Percentiles rank a stretch among this genome's conserved stretches.
phyloP scores from a whole-genome alignment of 2,329 filamentous ascomycete genomes.

The Nectriaceae sp. region DNA sequence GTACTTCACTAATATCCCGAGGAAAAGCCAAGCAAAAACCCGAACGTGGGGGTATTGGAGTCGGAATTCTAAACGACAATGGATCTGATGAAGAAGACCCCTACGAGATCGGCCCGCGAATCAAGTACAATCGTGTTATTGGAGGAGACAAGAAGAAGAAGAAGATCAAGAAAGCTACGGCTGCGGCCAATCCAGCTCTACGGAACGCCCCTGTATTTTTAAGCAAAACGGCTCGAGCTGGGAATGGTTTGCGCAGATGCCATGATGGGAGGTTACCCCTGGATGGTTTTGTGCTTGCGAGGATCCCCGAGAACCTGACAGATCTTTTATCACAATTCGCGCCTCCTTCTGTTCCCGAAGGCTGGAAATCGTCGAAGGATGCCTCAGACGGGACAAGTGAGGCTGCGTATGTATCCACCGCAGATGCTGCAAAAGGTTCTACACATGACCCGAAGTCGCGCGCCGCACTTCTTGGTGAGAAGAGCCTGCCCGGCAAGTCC shows the following conservation, averaged over 20 bases:
- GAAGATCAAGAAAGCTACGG: constrained; percentile 53
- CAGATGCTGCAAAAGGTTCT: constrained; percentile 77
- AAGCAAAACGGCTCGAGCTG: constrained; percentile 52
- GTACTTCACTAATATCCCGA: constrained; percentile 20
- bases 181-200: constrained; percentile 63
- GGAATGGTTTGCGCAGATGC: constrained; percentile 58
- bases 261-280: constrained; percentile 81
- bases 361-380: constrained; percentile 69
- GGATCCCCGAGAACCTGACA: constrained; percentile 43
- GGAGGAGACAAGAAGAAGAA: constrained; percentile 83
- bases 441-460: constrained; percentile 74
- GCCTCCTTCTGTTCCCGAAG: constrained; percentile 68
- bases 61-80: constrained; percentile 88
- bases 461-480: constrained; percentile 79
- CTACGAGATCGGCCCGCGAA: constrained; percentile 87
- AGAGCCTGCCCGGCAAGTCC: constrained; percentile 80
- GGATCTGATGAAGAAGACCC: constrained; percentile 95
- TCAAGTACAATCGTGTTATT: constrained; percentile 81
- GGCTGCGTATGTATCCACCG: constrained; percentile 61
- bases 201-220: constrained; percentile 73
- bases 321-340: constrained; percentile 48
- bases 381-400: constrained; percentile 5
- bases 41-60: constrained; percentile 71
- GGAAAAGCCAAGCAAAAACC: constrained; percentile 54
- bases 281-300: constrained; percentile 76